These are phyloP conservation scores for Syzygium aromaticum DNA, from an alignment of 345 rosid genomes.

Conservation along the genomic window DNA sequence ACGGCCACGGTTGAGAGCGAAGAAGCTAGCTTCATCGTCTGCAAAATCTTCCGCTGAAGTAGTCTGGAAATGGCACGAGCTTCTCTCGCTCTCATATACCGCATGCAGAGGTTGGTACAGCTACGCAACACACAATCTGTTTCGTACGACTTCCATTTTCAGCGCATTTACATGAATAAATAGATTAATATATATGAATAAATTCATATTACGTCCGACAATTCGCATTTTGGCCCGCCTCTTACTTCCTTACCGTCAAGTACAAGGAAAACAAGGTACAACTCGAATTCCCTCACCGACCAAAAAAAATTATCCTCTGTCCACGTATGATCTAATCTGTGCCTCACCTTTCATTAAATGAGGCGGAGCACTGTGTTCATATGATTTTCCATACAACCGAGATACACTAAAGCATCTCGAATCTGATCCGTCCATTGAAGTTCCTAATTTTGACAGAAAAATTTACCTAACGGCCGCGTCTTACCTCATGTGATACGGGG, in stretches of 20 bases:
- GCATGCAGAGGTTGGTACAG: background rate
- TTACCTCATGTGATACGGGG: no score
- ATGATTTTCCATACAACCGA: background rate
- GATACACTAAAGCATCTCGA: background rate
- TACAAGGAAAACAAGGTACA: background rate
- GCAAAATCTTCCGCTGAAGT: background rate
- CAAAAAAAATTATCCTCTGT: no score
- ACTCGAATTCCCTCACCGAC: background rate
- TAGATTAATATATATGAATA: background rate
- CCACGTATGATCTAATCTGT: background rate
- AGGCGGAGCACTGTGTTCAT: accelerated
- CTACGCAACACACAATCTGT: background rate
- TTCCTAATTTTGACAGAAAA: accelerated
- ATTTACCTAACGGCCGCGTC: accelerated
- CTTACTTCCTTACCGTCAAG: background rate
- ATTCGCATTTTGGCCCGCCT: background rate
- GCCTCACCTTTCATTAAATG: background rate
- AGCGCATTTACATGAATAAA: background rate
- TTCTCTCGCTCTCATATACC: background rate
- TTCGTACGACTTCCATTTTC: background rate
- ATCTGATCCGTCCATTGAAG: accelerated
- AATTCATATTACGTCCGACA: background rate
- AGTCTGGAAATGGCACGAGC: background rate
- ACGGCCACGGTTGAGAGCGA: background rate
- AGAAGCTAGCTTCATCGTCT: background rate